Conservation (phyloP, 192 early-diverging fungal genomes). For the Coemansia sp. region DNA sequence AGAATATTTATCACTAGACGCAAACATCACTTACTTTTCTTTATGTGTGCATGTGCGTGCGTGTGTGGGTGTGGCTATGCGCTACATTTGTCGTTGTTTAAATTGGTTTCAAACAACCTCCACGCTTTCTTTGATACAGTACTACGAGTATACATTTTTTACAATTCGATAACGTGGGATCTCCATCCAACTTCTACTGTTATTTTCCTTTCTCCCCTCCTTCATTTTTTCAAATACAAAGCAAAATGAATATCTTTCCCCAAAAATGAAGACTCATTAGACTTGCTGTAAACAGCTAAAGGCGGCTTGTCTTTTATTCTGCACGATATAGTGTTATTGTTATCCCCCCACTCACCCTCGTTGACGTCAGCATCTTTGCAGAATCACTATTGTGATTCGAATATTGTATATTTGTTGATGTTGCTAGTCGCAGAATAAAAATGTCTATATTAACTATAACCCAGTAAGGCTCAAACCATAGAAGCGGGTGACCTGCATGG, state of each 20-base stretch:
- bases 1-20: too few species aligned
- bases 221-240: background rate
- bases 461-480: background rate
- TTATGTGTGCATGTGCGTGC: too few species aligned
- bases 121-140: background rate
- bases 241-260: background rate
- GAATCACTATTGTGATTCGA: background rate
- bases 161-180: background rate
- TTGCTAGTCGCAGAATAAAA: background rate
- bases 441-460: too few species aligned
- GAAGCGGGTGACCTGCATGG: background rate
- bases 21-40: too few species aligned
- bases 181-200: background rate
- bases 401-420: background rate
- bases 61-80: background rate
- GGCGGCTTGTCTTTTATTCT: background rate
- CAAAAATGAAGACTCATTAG: background rate
- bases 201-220: background rate
- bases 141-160: background rate
- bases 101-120: constrained; percentile 2
- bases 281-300: background rate
- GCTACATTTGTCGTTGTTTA: background rate
- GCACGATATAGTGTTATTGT: background rate
- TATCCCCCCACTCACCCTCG: too few species aligned
- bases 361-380: too few species aligned